These are phyloP conservation scores for Moelleriella libera DNA, from an alignment of 2,329 filamentous ascomycete genomes.

Conservation along the genomic window DNA sequence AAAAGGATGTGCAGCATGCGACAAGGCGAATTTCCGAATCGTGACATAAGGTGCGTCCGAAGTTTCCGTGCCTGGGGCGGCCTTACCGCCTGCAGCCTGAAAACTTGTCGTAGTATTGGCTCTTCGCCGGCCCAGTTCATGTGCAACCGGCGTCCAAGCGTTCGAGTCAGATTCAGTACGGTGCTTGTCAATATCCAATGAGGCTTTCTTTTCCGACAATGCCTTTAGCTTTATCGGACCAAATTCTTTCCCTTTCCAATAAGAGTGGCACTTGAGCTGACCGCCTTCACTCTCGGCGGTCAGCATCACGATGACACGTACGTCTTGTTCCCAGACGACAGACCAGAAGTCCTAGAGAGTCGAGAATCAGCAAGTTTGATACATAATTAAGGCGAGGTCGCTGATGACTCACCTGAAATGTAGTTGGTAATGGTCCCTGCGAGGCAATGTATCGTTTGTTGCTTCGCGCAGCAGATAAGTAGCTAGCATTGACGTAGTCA, in stretches of 20 bases:
- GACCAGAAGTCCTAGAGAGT: conserved; percentile 80
- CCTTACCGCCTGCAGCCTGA: conserved; percentile 14
- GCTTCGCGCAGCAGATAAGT: conserved; percentile 65
- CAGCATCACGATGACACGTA: conserved; percentile 89
- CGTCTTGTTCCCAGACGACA: conserved; percentile 91
- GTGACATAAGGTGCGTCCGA: conserved; percentile 60
- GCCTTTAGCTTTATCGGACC: conserved; percentile 62
- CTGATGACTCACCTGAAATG: conserved; percentile 58
- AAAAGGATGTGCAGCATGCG: conserved; percentile 65
- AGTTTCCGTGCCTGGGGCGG: conserved; percentile 10
- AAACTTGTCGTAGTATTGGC: conserved; percentile 38
- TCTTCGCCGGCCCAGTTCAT: conserved; percentile 31
- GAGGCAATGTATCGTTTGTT: conserved; percentile 93
- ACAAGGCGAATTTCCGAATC: conserved; percentile 75
- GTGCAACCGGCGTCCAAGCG: conserved; percentile 9
- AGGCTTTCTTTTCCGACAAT: conserved; percentile 71
- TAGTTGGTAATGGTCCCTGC: conserved; percentile 83
- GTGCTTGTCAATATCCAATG: conserved; percentile 52
- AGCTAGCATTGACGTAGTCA: conserved; percentile 93
- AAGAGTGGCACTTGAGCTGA: conserved; percentile 87
- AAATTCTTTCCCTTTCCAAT: conserved; percentile 73
- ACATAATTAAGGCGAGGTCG: no score
- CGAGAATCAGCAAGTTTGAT: no score
- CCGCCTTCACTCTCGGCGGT: conserved; percentile 90
- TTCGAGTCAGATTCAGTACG: conserved; percentile 20